Percentiles rank a stretch among this genome's conserved stretches.
Conservation (phyloP, 2,329 filamentous ascomycete species). For the Biscogniauxia sp. region DNA sequence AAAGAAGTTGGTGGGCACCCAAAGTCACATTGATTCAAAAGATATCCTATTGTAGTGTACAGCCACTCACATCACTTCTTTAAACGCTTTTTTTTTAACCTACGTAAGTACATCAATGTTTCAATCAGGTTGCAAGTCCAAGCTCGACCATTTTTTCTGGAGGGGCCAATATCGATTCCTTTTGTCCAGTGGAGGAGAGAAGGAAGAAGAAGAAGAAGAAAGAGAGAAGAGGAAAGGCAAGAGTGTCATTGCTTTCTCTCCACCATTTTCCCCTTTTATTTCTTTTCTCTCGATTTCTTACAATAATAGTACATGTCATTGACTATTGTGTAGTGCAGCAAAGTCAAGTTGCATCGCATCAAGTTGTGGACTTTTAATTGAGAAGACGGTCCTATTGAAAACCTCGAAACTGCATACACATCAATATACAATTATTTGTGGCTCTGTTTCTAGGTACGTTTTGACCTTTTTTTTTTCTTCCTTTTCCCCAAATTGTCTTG, state of each 20-base stretch:
- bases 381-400: no score
- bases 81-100: neutral
- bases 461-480: neutral
- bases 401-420: neutral
- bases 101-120: neutral
- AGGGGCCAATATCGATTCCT: neutral
- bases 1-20: neutral
- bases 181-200: neutral
- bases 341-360: neutral
- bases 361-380: neutral
- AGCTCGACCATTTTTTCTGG: neutral
- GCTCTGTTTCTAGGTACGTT: neutral
- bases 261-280: neutral
- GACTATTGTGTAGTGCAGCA: neutral
- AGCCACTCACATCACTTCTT: neutral
- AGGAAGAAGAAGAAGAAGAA: neutral
- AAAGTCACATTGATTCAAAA: neutral
- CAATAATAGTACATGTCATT: neutral
- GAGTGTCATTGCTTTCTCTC: neutral
- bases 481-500: neutral
- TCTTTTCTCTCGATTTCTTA: neutral
- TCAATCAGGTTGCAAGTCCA: neutral
- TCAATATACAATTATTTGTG: neutral
- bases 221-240: no score
- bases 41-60: neutral